phyloP scores from a whole-genome alignment of 345 rosid genomes.

The Streptanthus diversifolius region DNA sequence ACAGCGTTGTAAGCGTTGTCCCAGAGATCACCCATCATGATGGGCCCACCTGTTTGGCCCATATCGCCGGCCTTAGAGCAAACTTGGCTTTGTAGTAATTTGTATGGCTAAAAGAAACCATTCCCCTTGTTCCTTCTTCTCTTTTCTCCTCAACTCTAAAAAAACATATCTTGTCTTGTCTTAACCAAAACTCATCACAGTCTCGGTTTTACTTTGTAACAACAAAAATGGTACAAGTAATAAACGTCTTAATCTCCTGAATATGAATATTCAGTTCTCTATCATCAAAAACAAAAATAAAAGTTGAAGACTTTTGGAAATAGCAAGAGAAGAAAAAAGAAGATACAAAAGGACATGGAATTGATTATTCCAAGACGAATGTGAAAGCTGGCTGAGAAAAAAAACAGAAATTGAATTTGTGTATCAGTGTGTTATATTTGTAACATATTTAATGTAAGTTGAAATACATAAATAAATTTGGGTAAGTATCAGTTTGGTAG shows the following conservation, averaged over 20 bases:
- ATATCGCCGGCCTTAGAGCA: constrained; percentile 22
- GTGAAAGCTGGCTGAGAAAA: constrained; percentile 20
- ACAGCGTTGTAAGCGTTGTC: constrained; percentile 26
- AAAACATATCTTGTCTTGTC: constrained; percentile 5
- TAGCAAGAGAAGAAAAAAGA: neutral
- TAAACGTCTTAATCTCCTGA: neutral
- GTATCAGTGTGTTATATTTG: constrained; percentile 21
- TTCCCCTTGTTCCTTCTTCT: neutral
- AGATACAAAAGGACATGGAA: constrained; percentile 17
- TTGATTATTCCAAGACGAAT: constrained; percentile 26
- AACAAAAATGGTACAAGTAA: neutral
- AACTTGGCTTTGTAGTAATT: neutral
- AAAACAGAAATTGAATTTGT: neutral
- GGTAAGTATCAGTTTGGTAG: constrained; percentile 37
- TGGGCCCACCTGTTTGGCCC: constrained; percentile 34
- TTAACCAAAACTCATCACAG: constrained; percentile 16
- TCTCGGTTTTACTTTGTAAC: neutral
- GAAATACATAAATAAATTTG: constrained; percentile 30
- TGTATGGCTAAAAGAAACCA: constrained; percentile 6
- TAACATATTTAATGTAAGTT: constrained; percentile 31
- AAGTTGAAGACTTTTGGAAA: neutral
- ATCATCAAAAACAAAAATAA: too few species aligned
- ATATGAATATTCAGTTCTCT: neutral
- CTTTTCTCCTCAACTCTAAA: constrained; percentile 5
- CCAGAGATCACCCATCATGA: constrained; percentile 32